Evolutionary conservation across 1,284 basidiomycete species (phyloP).

Genomic region (Uromyces viciae-fabae): DNA sequence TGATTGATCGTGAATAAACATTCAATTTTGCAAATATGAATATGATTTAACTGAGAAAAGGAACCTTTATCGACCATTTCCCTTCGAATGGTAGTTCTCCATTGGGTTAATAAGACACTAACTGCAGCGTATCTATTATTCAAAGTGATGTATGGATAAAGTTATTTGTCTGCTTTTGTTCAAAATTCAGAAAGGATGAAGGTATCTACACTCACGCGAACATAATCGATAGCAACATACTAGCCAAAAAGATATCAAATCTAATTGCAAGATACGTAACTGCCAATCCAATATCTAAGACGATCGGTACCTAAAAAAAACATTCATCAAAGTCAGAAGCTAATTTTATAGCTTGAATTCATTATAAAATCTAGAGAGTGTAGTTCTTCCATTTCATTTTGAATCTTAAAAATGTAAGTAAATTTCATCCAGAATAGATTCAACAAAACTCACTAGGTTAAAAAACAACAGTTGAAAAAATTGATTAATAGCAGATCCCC

Average conservation of each 20-base stretch:
- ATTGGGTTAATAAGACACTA: conserved; percentile 62
- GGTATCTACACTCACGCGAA: conserved; percentile 25
- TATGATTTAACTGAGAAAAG: background rate
- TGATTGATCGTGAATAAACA: background rate
- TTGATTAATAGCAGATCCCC: conserved; percentile 61
- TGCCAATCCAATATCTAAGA: conserved; percentile 41
- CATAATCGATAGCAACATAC: conserved; percentile 37
- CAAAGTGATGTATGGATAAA: conserved; percentile 46
- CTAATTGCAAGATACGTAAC: conserved; percentile 40
- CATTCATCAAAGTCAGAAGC: background rate
- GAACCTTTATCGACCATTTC: conserved; percentile 48
- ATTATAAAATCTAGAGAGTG: background rate
- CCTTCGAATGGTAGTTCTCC: conserved; percentile 62
- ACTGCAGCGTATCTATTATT: conserved; percentile 47
- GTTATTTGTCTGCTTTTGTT: conserved; percentile 65
- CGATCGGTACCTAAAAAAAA: conserved; percentile 25
- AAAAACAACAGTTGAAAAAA: conserved; percentile 41
- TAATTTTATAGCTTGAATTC: background rate
- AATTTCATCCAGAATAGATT: conserved; percentile 54
- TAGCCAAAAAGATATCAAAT: conserved; percentile 40
- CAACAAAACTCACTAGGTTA: conserved; percentile 25
- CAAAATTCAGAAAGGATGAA: background rate
- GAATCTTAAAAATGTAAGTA: background rate
- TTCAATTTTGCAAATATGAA: background rate
- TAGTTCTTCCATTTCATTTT: background rate